These are phyloP conservation scores for Pseudogymnoascus sp. DNA, from an alignment of 2,329 filamentous ascomycete genomes.

Conservation along the genomic window DNA sequence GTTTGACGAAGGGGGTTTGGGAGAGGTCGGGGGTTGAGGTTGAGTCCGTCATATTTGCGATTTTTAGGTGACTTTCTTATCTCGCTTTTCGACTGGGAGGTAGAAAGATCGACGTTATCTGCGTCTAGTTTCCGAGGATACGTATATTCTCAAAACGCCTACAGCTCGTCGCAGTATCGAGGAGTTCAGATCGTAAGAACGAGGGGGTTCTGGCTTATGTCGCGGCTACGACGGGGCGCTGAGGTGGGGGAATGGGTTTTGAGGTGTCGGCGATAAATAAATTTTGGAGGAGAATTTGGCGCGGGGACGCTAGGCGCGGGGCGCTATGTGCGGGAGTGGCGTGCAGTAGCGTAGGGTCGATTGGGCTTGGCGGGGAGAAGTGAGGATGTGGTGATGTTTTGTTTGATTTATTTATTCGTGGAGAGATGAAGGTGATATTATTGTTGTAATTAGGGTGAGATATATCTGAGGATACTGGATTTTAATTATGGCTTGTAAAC, in stretches of 20 bases:
- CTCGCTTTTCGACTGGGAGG: background rate
- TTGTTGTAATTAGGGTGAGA: background rate
- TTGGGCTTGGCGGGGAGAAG: background rate
- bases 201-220: background rate
- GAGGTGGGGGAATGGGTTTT: background rate
- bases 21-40: constrained; percentile 18
- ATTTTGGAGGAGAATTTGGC: constrained; percentile 9
- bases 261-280: constrained; percentile 10
- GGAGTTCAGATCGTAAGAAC: background rate
- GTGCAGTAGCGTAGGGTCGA: constrained; percentile 5
- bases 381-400: background rate
- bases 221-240: constrained; percentile 5
- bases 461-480: background rate
- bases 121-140: background rate
- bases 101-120: background rate
- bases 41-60: background rate
- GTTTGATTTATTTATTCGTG: background rate
- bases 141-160: background rate
- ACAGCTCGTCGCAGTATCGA: background rate
- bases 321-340: constrained; percentile 6
- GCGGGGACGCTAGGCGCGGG: constrained; percentile 7
- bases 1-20: constrained; percentile 29
- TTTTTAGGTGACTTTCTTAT: background rate
- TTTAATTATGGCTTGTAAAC: background rate
- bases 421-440: background rate